Evolutionary conservation across 768 basidiomycete genomes (phyloP).

Genomic region (Suillus brevipes): DNA sequence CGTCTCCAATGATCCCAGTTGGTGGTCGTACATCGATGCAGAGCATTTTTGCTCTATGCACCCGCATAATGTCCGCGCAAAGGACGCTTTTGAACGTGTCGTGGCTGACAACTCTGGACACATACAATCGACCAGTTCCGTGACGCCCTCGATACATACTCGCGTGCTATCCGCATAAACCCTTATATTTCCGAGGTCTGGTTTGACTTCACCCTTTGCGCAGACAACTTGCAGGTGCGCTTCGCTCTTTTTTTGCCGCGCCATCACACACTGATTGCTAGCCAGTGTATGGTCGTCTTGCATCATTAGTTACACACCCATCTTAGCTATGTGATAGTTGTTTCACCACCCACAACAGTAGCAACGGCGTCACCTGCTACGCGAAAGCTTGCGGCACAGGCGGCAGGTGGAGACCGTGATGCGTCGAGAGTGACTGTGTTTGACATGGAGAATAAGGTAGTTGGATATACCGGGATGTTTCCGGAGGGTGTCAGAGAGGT

Average conservation of each 20-base stretch:
- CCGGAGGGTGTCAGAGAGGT: slow-evolving; percentile 82
- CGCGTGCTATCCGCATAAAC: slow-evolving; percentile 97
- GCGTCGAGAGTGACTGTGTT: slow-evolving; percentile 83
- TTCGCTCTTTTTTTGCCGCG: no score
- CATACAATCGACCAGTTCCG: slow-evolving; percentile 99
- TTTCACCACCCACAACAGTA: slow-evolving; percentile 81
- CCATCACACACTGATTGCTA: no score
- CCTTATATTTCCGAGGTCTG: slow-evolving; percentile 85
- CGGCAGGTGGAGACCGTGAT: slow-evolving; percentile 43
- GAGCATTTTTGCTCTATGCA: no score
- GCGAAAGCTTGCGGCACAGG: slow-evolving; percentile 23
- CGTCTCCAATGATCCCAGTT: no score
- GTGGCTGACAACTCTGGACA: no score
- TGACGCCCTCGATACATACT: slow-evolving; percentile 98
- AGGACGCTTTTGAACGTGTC: no score
- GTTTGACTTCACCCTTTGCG: slow-evolving; percentile 95
- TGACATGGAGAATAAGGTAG: slow-evolving; percentile 89
- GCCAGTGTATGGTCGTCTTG: no score
- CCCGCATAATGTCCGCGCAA: no score
- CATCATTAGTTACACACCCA: no score
- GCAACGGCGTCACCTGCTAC: slow-evolving; percentile 58
- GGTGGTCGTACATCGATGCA: no score
- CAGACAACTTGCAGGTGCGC: no score
- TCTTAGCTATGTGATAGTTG: slow-evolving; percentile 84
- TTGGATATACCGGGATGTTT: slow-evolving; percentile 82